Evolutionary conservation across 2,329 filamentous ascomycete species (phyloP).

Genomic region (Arthrinium puccinioides): DNA sequence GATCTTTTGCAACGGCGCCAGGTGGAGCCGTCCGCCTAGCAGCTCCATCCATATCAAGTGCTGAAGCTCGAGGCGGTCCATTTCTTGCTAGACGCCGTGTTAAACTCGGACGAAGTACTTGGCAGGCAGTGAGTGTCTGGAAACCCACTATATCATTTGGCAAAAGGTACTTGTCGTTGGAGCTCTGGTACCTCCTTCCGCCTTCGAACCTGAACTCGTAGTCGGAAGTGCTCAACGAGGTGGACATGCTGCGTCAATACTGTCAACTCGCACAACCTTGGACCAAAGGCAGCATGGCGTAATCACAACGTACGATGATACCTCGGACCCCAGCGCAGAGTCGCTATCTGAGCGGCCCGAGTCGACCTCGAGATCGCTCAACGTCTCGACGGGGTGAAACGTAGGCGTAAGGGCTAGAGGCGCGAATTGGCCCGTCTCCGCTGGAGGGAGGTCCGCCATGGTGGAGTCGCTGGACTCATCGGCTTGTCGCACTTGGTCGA

Average conservation of each 20-base stretch:
- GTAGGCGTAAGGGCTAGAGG: conserved; percentile 1
- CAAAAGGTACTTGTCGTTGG: conserved; percentile 11
- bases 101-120: neutral
- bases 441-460: conserved; percentile 1
- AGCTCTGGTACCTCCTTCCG: conserved; percentile 11
- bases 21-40: conserved; percentile 8
- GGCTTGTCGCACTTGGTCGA: too few species aligned
- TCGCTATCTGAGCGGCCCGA: conserved; percentile 9
- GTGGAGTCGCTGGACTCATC: too few species aligned
- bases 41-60: conserved; percentile 13
- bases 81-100: conserved; percentile 9
- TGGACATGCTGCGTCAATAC: conserved; percentile 11
- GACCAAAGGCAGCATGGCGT: too few species aligned
- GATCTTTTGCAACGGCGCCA: conserved; percentile 10
- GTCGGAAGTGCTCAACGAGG: conserved; percentile 8
- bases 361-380: conserved; percentile 10
- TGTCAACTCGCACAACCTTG: too few species aligned
- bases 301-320: conserved; percentile 10
- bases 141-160: conserved; percentile 12
- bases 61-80: conserved; percentile 14
- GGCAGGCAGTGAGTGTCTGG: neutral
- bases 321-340: conserved; percentile 11
- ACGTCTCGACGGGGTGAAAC: conserved; percentile 1
- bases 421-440: too few species aligned
- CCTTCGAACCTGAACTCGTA: conserved; percentile 10